These are phyloP conservation scores for Boletus hoseneyae DNA, from an alignment of 1,284 basidiomycete species.

Conservation along the genomic window DNA sequence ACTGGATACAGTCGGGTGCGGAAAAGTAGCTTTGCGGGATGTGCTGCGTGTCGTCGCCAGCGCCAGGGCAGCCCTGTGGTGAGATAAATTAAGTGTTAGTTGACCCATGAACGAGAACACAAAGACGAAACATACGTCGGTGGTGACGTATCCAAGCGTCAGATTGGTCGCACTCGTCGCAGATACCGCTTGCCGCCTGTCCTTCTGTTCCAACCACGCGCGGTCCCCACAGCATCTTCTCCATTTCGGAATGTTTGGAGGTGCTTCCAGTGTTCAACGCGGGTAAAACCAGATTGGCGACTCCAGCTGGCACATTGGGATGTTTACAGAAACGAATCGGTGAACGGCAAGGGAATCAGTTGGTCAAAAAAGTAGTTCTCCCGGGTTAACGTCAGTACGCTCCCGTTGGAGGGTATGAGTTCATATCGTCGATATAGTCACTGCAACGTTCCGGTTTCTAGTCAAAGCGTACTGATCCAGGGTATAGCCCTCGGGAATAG, in stretches of 20 bases:
- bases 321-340: constrained; percentile 62
- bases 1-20: constrained; percentile 56
- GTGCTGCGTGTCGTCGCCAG: constrained; percentile 68
- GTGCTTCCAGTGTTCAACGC: constrained; percentile 48
- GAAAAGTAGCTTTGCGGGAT: constrained; percentile 53
- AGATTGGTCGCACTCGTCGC: constrained; percentile 35
- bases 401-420: constrained; percentile 63
- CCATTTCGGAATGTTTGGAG: constrained; percentile 35
- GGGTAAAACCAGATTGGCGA: constrained; percentile 53
- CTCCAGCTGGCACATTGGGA: constrained; percentile 43
- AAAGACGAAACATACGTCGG: constrained; percentile 48
- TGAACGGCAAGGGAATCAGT: constrained; percentile 68
- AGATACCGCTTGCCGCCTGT: too few species aligned
- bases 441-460: too few species aligned
- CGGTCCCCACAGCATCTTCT: constrained; percentile 45
- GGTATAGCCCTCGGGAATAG: constrained; percentile 71
- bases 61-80: constrained; percentile 58
- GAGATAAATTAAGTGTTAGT: constrained; percentile 13
- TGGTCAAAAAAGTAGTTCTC: constrained; percentile 77
- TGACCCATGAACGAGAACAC: too few species aligned
- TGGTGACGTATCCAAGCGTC: constrained; percentile 71
- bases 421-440: constrained; percentile 31
- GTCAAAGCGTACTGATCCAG: constrained; percentile 47
- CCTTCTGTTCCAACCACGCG: constrained; percentile 57
- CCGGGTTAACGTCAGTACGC: constrained; percentile 65